Base-by-base conservation (phyloP, 2,329 filamentous ascomycete genomes). In the Aspergillus jensenii region DNA sequence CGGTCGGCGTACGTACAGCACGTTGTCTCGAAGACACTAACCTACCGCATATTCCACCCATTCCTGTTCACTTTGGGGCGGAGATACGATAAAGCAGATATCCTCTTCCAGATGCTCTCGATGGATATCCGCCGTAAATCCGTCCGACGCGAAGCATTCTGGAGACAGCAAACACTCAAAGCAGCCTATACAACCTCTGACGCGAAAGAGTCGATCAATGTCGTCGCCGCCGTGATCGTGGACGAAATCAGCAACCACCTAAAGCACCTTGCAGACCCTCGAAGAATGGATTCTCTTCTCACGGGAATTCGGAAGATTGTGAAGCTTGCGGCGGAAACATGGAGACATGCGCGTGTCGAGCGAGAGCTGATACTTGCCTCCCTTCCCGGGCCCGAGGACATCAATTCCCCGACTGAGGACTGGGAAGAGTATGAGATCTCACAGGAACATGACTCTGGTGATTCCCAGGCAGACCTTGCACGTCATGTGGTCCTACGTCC, bases 271-370 rank as follows among this genome's bases (percentile, higher is more conserved):
- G 78, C 81, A 2, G 80, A 82, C 53, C 77, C 79, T 3, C 77
- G 74, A 46, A 76, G 80, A 52, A 75, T 82, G 52, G 81, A 84
- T 59, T 71, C 75, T n/a, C 76, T 85, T 47, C 73, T 79, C 46
- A 76, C 76, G 14, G 78, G 78, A 3, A 79, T 85, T 6, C 78
- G 82, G 40, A 77, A 79, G 56, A 82, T 85, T 45, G 82, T 85
- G 49, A 85, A 85, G 65, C 74, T 83, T 19, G 83, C 83, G 2
- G 82, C 82, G 1, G 81, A 85, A 67, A 84, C 82, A 7, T 85
- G 83, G 83, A 75, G 83, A 19, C 81, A 82, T 65, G 83, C 82
- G 5, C 78, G 83, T 9, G 78, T 85, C 33, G 83, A 85, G 66
- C 77, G 82, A 17, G 82, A 84, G 64, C 77, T 83, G 62, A 81